Evolutionary conservation across 306 rosid genomes (phyloP), one percentile per base, ranked within the genome.

Genomic region (Vigna mungo): DNA sequence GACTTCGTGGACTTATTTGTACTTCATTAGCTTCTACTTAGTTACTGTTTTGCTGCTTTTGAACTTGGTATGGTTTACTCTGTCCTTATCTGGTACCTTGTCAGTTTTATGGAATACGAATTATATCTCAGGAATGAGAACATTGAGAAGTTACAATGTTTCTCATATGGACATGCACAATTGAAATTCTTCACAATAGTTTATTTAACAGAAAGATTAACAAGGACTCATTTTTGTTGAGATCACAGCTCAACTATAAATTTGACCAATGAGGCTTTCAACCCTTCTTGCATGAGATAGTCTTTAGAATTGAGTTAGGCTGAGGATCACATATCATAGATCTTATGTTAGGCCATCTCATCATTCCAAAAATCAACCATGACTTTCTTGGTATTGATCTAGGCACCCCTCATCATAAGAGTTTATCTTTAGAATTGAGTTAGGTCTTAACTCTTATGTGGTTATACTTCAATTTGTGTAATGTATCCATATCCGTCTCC

Each of bases 1-100:
- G 74, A 95, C 91, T 74, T 75, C 81, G 43, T 95, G 97, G 99
- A 83, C 83, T 76, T 46, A 87, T 39, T 37, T 34, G 52, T 95
- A 95, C 84, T 95, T 95, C 80, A 62, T 92, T 81, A 90, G 97
- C 86, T 95, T 92, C 90, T 95, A 95, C 90, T 82, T 95, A 65
- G 74, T 95, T 70, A 87, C 94, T 10, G 85, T 92, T 72, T 80
- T 95, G 82, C 96, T 95, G 80, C 98, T 95, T 59, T 75, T 95
- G 86, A 95, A 95, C 76, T 86, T 95, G 97, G 99, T 92, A 80
- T 74, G 88, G 71, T 73, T 41, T 78, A 25, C 62, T 71, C 32
- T 69, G 34, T 75, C 60, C 41, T 63, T 34, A 69, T 73, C 59
- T 32, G 61, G 37, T 76, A 54, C 53, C 18, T 54, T 7, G 72